Evolutionary conservation across 148 eudicot species (phyloP), one percentile per base, ranked within the genome.

Genomic region (Rhododendron molle): DNA sequence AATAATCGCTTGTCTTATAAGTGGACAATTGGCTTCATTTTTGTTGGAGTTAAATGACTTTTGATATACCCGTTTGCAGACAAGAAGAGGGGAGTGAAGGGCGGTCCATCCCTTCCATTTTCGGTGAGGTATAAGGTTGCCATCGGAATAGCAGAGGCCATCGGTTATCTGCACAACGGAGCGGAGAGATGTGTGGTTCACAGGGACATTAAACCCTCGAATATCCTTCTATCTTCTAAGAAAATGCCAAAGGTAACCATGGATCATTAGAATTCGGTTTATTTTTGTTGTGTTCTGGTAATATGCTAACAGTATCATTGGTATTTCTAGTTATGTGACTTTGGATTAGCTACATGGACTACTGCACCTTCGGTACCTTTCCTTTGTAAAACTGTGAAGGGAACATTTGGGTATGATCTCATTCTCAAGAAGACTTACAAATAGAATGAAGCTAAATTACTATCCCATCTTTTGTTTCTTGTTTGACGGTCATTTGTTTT

Each of bases 311-410:
- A 21, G 43, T 81, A 60, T 20, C 30, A 15, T 49, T 77, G 65
- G 21, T 34, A 86, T 82, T 78, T 74, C 82, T 49, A 69, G 52
- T 79, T 69, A 54, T 97, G 99, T 88, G 99, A 97, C 88, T 97
- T 97, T 72, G 98, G 99, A 36, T 91, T 97, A 87, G 98, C 99
- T 83, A 91, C 98, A 26, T 97, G 99, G 99, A 97, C 98, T 72
- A 88, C 93, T 49, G 95, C 99, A 38, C 99, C 98, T 85, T 97
- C 99, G 12, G 88, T 95, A 34, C 99, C 98, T 52, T 97, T 97
- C 89, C 96, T 97, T 87, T 97, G 99, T 92, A 95, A 95, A 88
- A 97, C 99, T 47, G 99, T 97, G 78, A 97, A 97, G 89, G 98
- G 99, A 85, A 97, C 99, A 89, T 97, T 97, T 73, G 99, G 99